Evolutionary conservation across 2,329 filamentous ascomycete genomes (phyloP), one percentile per base, ranked within the genome.

Genomic region (Pseudonectria foliicola): DNA sequence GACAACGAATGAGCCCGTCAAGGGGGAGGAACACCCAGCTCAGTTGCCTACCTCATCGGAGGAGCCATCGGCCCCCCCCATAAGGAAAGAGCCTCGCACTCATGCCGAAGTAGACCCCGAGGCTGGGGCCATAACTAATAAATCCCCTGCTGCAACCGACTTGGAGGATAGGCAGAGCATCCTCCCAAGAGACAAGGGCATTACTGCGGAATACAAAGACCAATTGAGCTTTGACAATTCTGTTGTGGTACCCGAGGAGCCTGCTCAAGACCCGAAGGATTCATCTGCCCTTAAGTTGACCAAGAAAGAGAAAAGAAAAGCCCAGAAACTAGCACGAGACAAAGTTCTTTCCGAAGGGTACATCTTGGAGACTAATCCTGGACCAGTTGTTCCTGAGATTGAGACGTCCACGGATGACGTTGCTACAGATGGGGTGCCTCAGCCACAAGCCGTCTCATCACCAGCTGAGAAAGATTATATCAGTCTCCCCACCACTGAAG

Each of bases 281-380:
- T 40, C 34, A 32, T 21, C 14, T 13, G 16, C 42, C 12, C 28
- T 41, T 4, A 54, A 56, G 38, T 53, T 50, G 38, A 46, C 47
- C 13, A 60, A 55, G 38, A 57, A 61, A 36, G 52, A 63, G 28
- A 62, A 58, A 44, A 62, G 59, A 36, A 59, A 59, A 42, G 52
- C 53, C 8, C 56, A 59, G 44, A 60, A 57, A 30, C 43, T 55
- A 26, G 54, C 50, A 13, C 40, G 40, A 10, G 35, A 44, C 36
- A 32, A 36, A 10, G 45, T 43, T 13, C 30, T 35, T 11, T 29
- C 33, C 13, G 29, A 40, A 14, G 18, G 30, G 14, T 34, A 38
- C 23, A 25, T 25, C 13, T 27, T 23, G 13, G 38, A 34, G 11
- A 7, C 27, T 29, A 14, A 13, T 2, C 11, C 13, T 10, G 27